Evolutionary conservation across 106 monocot species (phyloP), one percentile per base, ranked within the genome.

Genomic region (Allium sativum): DNA sequence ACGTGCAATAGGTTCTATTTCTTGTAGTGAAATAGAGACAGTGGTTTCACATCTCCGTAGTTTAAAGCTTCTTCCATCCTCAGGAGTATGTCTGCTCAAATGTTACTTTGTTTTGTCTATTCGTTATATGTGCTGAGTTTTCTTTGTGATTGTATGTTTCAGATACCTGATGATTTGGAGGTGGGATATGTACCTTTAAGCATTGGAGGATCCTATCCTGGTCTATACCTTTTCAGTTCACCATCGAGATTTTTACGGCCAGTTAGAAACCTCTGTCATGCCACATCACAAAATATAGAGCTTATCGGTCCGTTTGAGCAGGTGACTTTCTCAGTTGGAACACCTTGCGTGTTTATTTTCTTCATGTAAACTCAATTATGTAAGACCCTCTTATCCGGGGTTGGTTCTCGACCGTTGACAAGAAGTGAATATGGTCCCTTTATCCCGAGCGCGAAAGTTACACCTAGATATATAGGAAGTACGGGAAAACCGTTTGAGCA

Each of bases 271-370:
- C 70, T 88, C 55, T 76, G 69, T 13, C 46, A 50, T 61, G 21
- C 69, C 46, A 67, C 48, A 56, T 55, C 70, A 68, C 44, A 62
- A n/a, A 58, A 53, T 67, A 76, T 96, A 62, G 96, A 96, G 73
- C 75, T 91, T 53, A 88, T 96, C 71, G 96, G 90, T 18, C 91
- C 96, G 40, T 96, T 96, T 82, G 96, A 96, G 68, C 96, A 95
- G 81, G 95, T 90, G 15, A 59, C 18, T 18, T 50, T 31, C 8
- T 43, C 12, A 44, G 14, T 8, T 17, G 18, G 7, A 12, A 31
- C 31, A 31, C 31, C 31, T 31, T 31, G 31, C 1, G 5, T 31
- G 31, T 31, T 31, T 31, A 31, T 31, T 31, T 31, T 1, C 31
- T 31, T 31, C 31, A 0, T 31, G 31, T 31, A 31, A 31, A 31